Percentiles rank a stretch among this genome's conserved stretches.
Conservation (phyloP, 352 stramenopile genomes). For the Detonula confervacea region DNA sequence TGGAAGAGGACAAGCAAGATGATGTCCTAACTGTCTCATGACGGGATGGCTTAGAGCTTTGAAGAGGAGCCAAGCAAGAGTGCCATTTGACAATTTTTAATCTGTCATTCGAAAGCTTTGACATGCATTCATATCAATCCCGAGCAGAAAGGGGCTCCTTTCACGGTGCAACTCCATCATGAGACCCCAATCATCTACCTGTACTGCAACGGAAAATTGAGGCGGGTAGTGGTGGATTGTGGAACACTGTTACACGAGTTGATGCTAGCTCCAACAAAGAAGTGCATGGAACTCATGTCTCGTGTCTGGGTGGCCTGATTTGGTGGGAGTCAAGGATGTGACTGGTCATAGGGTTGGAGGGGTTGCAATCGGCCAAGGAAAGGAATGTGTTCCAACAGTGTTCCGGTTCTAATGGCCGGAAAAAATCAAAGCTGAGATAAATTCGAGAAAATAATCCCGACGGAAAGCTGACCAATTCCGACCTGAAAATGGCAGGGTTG, state of each 20-base stretch:
- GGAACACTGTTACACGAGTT: not conserved
- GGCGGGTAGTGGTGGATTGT: not conserved
- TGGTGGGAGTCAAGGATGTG: constrained; percentile 35
- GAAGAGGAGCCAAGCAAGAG: no score
- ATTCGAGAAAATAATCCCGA: constrained; percentile 8
- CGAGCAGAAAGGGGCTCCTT: not conserved
- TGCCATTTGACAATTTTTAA: no score
- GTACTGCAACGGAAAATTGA: not conserved
- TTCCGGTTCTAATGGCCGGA: constrained; percentile 31
- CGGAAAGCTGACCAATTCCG: constrained; percentile 43
- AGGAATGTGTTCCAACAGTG: no score
- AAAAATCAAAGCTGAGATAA: constrained; percentile 5
- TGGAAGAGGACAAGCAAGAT: not conserved
- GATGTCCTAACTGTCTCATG: not conserved
- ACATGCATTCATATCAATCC: constrained; percentile 9
- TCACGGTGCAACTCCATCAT: not conserved
- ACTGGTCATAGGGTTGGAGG: constrained; percentile 21
- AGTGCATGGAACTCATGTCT: constrained; percentile 6
- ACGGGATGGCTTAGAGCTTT: no score
- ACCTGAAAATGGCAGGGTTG: constrained; percentile 40
- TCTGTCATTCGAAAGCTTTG: not conserved
- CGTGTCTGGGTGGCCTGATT: constrained; percentile 16
- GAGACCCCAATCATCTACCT: not conserved
- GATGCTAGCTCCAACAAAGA: not conserved
- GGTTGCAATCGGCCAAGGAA: no score